Conservation (phyloP, 148 eudicot genomes). For the Rhododendron simsii region DNA sequence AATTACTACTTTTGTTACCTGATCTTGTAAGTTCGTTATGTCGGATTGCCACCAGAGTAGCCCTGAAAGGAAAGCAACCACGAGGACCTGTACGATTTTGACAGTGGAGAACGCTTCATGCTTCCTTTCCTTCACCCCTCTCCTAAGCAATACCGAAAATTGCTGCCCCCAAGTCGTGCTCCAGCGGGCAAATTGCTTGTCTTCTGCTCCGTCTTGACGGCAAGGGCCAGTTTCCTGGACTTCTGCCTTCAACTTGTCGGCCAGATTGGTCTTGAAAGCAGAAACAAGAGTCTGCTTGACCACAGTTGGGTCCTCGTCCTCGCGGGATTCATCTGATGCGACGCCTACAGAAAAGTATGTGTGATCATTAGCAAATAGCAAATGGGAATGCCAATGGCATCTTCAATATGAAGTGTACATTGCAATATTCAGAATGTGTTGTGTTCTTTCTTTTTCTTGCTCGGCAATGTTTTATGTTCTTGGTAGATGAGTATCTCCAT, state of each 20-base stretch:
- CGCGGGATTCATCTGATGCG: slow-evolving; percentile 35
- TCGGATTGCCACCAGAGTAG: slow-evolving; percentile 70
- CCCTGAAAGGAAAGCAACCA: slow-evolving; percentile 49
- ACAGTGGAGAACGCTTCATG: slow-evolving; percentile 51
- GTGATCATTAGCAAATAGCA: not conserved
- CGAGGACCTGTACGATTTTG: slow-evolving; percentile 42
- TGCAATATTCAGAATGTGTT: not conserved
- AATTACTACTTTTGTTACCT: slow-evolving; percentile 18
- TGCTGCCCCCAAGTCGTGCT: slow-evolving; percentile 74
- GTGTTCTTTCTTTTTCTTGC: too few relatives aligned
- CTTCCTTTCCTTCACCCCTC: slow-evolving; percentile 68
- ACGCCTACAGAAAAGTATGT: slow-evolving; percentile 29
- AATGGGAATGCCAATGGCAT: not conserved
- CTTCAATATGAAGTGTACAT: not conserved
- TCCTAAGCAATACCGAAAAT: slow-evolving; percentile 40
- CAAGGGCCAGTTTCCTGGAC: slow-evolving; percentile 10
- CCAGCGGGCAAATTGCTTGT: slow-evolving; percentile 31
- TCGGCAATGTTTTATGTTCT: not conserved
- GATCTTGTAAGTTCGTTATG: slow-evolving; percentile 39
- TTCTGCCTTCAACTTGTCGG: slow-evolving; percentile 37
- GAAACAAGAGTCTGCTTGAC: slow-evolving; percentile 43
- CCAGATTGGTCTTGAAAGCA: slow-evolving; percentile 43
- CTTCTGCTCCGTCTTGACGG: not conserved
- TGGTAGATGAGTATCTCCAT: not conserved
- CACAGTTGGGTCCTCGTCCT: slow-evolving; percentile 30